Conservation (phyloP, 2,329 filamentous ascomycete genomes). For the Xylariaceae sp. region DNA sequence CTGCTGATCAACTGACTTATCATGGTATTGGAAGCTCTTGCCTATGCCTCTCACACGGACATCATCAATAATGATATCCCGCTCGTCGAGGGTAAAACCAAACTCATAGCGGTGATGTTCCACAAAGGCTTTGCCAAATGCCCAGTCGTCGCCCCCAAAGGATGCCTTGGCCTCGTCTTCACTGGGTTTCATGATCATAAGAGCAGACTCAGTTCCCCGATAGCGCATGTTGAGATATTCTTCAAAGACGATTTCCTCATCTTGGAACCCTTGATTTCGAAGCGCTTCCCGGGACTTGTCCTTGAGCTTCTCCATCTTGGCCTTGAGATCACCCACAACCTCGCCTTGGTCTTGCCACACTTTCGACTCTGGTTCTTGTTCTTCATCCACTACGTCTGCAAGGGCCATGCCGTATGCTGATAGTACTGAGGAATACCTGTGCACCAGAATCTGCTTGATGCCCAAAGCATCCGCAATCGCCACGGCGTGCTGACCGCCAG, state of each 20-base stretch:
- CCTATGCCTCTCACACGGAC: conserved; percentile 84
- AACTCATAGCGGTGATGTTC: conserved; percentile 90
- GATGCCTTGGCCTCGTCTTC: conserved; percentile 56
- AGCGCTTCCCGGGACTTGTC: conserved; percentile 66
- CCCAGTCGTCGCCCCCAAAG: conserved; percentile 67
- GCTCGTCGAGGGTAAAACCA: conserved; percentile 77
- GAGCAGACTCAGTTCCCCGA: conserved; percentile 80
- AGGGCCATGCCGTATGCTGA: conserved; percentile 92
- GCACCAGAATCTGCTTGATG: conserved; percentile 79
- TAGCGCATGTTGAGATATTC: conserved; percentile 95
- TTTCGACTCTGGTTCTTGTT: conserved; percentile 69
- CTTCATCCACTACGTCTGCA: conserved; percentile 88
- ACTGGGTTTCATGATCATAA: conserved; percentile 79
- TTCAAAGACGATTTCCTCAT: conserved; percentile 73
- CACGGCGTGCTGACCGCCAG: conserved; percentile 88
- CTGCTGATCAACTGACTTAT: conserved; percentile 81
- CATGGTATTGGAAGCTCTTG: conserved; percentile 75
- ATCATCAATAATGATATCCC: conserved; percentile 87
- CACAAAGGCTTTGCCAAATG: conserved; percentile 79
- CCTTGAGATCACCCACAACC: conserved; percentile 58
- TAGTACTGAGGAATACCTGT: conserved; percentile 82
- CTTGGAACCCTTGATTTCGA: conserved; percentile 72
- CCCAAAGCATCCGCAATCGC: conserved; percentile 82
- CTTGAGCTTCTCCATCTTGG: conserved; percentile 75
- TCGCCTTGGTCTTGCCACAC: conserved; percentile 57